These are phyloP conservation scores for Picocystis sp. DNA, from an alignment of 163 green algal genomes.

Conservation along the genomic window DNA sequence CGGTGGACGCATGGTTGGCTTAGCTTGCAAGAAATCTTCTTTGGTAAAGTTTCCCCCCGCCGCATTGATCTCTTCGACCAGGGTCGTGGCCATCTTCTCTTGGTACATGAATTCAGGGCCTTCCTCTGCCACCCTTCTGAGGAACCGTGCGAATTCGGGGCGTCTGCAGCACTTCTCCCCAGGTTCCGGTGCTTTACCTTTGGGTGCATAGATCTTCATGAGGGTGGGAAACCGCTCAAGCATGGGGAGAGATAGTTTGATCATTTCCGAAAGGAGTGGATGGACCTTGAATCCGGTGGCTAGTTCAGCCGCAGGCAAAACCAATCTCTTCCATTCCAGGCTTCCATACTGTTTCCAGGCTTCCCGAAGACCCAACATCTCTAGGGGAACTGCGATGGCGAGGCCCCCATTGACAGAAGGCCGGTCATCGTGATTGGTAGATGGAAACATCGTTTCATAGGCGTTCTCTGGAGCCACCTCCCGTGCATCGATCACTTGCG, in stretches of 20 bases:
- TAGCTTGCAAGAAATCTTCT: constrained; percentile 32
- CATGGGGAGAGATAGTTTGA: no score
- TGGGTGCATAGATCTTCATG: constrained; percentile 10
- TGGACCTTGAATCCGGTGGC: constrained; percentile 56
- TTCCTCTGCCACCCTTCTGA: constrained; percentile 29
- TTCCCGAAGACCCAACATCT: constrained; percentile 47
- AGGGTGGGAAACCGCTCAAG: constrained; percentile 14
- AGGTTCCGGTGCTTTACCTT: constrained; percentile 30
- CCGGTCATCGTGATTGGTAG: no score
- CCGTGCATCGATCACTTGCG: constrained; percentile 53
- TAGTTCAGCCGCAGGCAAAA: constrained; percentile 35
- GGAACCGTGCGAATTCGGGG: constrained; percentile 30
- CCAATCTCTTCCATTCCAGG: constrained; percentile 40
- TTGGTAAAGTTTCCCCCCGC: constrained; percentile 54
- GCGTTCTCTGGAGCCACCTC: constrained; percentile 52
- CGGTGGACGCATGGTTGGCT: constrained; percentile 10
- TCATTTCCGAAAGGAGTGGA: constrained; percentile 13
- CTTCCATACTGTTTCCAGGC: constrained; percentile 27
- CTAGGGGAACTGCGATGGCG: constrained; percentile 49
- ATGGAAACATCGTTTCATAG: constrained; percentile 48
- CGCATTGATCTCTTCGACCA: constrained; percentile 46
- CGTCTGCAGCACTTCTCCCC: constrained; percentile 57
- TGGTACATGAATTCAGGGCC: constrained; percentile 41
- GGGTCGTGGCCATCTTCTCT: constrained; percentile 10
- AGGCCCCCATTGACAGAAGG: constrained; percentile 26